These are phyloP conservation scores for Diaporthe ilicicola DNA, from an alignment of 2,329 filamentous ascomycete genomes.

Conservation along the genomic window DNA sequence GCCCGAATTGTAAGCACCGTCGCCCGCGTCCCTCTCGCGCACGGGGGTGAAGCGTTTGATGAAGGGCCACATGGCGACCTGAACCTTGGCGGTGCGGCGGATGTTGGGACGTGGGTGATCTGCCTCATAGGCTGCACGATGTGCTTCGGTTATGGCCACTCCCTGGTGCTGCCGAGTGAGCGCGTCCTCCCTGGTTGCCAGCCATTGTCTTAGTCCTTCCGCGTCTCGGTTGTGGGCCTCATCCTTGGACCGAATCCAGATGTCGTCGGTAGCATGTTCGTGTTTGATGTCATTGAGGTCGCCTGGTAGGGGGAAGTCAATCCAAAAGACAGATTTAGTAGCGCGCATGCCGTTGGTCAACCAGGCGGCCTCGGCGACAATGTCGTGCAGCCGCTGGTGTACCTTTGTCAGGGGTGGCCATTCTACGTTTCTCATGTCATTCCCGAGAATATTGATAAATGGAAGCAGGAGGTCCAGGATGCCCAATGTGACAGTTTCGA, in stretches of 20 bases:
- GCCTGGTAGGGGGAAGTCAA: conserved; percentile 41
- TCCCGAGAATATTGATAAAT: conserved; percentile 42
- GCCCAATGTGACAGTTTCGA: conserved; percentile 40
- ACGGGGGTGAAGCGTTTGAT: conserved; percentile 40
- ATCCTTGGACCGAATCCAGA: conserved; percentile 36
- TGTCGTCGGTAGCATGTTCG: conserved; percentile 35
- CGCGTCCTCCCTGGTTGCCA: background rate
- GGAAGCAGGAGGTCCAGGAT: conserved; percentile 46
- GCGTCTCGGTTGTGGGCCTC: conserved; percentile 26
- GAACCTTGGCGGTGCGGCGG: conserved; percentile 40
- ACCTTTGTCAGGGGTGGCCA: conserved; percentile 37
- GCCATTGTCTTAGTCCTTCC: conserved; percentile 25
- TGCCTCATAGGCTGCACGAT: background rate
- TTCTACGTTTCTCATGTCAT: conserved; percentile 24
- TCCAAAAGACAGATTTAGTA: conserved; percentile 42
- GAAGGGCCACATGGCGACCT: conserved; percentile 43
- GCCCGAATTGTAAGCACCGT: conserved; percentile 33
- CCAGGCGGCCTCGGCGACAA: conserved; percentile 44
- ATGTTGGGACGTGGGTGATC: background rate
- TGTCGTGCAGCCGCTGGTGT: conserved; percentile 44
- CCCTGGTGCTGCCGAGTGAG: background rate
- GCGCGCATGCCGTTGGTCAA: conserved; percentile 42
- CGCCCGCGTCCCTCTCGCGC: conserved; percentile 13
- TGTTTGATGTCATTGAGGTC: conserved; percentile 39
- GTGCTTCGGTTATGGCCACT: background rate